These are phyloP conservation scores for Penicillium sp. DNA, from an alignment of 2,329 filamentous ascomycete species.

Conservation along the genomic window DNA sequence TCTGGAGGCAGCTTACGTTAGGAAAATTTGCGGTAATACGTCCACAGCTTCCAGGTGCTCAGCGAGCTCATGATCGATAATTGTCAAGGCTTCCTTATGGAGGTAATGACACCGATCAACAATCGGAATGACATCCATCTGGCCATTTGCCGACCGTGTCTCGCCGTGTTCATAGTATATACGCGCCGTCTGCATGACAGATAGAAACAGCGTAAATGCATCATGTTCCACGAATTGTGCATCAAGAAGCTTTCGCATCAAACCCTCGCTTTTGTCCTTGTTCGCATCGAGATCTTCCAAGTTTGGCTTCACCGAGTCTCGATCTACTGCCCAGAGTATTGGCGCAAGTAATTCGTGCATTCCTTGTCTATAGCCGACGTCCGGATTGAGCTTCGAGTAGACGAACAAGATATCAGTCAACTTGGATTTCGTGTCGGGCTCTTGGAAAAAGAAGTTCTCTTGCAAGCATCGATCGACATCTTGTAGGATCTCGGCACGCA, in stretches of 20 bases:
- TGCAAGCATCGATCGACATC: slow-evolving; percentile 87
- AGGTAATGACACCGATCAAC: slow-evolving; percentile 78
- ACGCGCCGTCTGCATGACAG: slow-evolving; percentile 79
- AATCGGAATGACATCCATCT: slow-evolving; percentile 56
- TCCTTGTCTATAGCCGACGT: slow-evolving; percentile 86
- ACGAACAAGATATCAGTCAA: slow-evolving; percentile 86
- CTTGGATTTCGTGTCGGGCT: slow-evolving; percentile 65
- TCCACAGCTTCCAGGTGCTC: slow-evolving; percentile 73
- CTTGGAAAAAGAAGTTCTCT: slow-evolving; percentile 81
- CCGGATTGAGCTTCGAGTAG: slow-evolving; percentile 84
- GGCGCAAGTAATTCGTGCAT: slow-evolving; percentile 96
- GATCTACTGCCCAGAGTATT: slow-evolving; percentile 71
- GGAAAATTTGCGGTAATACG: slow-evolving; percentile 88
- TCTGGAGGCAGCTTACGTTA: slow-evolving; percentile 56
- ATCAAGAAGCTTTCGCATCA: slow-evolving; percentile 62
- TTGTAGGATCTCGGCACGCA: slow-evolving; percentile 82
- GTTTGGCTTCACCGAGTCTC: slow-evolving; percentile 61
- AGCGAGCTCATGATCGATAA: slow-evolving; percentile 73
- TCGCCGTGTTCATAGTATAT: slow-evolving; percentile 71
- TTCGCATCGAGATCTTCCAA: slow-evolving; percentile 15
- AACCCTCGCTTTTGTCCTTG: slow-evolving; percentile 36
- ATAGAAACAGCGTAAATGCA: slow-evolving; percentile 73
- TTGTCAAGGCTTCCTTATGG: slow-evolving; percentile 69
- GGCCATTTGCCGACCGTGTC: slow-evolving; percentile 36
- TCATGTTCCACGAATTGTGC: slow-evolving; percentile 75